A percentile compares a stretch with the other conserved stretches of the same genome.
phyloP scores from a whole-genome alignment of 1,284 basidiomycete species.

The Apiotrichum laibachii region DNA sequence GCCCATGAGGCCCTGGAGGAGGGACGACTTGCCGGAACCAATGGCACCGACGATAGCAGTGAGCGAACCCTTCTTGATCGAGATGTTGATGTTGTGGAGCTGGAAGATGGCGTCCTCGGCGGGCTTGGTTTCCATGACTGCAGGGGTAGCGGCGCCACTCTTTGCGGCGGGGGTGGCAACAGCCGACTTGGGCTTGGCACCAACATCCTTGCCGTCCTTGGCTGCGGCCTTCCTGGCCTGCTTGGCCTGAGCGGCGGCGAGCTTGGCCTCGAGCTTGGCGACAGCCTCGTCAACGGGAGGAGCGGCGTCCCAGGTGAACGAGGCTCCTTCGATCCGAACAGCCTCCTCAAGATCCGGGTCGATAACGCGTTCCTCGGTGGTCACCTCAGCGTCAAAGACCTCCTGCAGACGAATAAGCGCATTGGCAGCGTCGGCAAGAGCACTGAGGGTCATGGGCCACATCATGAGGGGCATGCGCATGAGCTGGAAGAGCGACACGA shows the following conservation, averaged over 20 bases:
- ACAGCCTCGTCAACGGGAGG: constrained; percentile 58
- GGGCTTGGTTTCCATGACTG: constrained; percentile 24
- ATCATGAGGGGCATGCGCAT: constrained; percentile 51
- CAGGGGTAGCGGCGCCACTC: constrained; percentile 7
- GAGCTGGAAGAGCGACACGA: constrained; percentile 71
- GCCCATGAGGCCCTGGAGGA: constrained; percentile 68
- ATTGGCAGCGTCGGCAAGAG: constrained; percentile 74
- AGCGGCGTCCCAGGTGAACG: constrained; percentile 77
- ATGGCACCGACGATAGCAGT: constrained; percentile 75
- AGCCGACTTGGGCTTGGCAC: constrained; percentile 23
- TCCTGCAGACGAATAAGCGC: constrained; percentile 66
- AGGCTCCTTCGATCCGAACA: constrained; percentile 63
- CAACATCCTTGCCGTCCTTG: constrained; percentile 27
- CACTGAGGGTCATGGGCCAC: constrained; percentile 68
- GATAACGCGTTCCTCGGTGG: constrained; percentile 58
- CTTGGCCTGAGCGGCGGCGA: constrained; percentile 29
- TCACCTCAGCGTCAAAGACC: constrained; percentile 74
- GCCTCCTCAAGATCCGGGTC: constrained; percentile 58
- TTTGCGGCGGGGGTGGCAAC: neutral
- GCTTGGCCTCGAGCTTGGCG: constrained; percentile 45
- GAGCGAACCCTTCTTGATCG: constrained; percentile 67
- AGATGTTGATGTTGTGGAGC: constrained; percentile 61
- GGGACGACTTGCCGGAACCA: constrained; percentile 63
- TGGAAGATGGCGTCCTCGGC: constrained; percentile 61
- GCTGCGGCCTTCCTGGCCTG: constrained; percentile 9